Percentiles rank a stretch among this genome's conserved stretches.
Conservation (phyloP, 495 filamentous ascomycete genomes). For the Daldinia loculata region DNA sequence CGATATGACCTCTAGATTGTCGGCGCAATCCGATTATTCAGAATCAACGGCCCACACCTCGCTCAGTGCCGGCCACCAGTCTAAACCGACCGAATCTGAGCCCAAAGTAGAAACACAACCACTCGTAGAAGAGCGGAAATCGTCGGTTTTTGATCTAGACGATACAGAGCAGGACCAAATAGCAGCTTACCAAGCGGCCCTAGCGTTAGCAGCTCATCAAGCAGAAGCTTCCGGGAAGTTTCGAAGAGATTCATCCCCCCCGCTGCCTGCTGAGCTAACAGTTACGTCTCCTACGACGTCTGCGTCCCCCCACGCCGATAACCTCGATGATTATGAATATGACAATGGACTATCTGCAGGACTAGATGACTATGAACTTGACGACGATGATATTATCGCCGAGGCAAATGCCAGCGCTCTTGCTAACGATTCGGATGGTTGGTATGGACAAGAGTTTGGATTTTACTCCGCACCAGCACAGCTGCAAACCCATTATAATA, state of each 20-base stretch:
- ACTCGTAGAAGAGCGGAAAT: conserved; percentile 35
- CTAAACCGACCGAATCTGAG: conserved; percentile 13
- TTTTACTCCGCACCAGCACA: conserved; percentile 81
- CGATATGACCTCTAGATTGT: conserved; percentile 49
- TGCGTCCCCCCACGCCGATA: conserved; percentile 47
- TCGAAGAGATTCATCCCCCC: conserved; percentile 64
- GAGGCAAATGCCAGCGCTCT: conserved; percentile 94
- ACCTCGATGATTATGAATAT: conserved; percentile 59
- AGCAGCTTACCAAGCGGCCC: conserved; percentile 79
- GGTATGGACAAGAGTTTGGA: conserved; percentile 97
- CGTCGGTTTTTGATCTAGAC: conserved; percentile 21
- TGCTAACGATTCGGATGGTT: conserved; percentile 89
- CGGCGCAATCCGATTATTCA: conserved; percentile 51
- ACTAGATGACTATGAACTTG: conserved; percentile 69
- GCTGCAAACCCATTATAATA: conserved; percentile 37
- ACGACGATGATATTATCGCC: conserved; percentile 90
- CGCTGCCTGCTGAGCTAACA: conserved; percentile 57
- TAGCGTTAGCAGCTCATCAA: conserved; percentile 78
- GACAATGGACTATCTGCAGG: conserved; percentile 59
- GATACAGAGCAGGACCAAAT: conserved; percentile 63
- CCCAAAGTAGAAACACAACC: conserved; percentile 14
- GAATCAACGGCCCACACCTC: conserved; percentile 52
- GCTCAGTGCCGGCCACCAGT: conserved; percentile 44
- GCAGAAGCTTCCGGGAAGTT: conserved; percentile 77
- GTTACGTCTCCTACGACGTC: conserved; percentile 55